Evolutionary conservation across 169 alveolate genomes (phyloP), one percentile per base, ranked within the genome.

Genomic region (Cryptosporidium meleagridis): DNA sequence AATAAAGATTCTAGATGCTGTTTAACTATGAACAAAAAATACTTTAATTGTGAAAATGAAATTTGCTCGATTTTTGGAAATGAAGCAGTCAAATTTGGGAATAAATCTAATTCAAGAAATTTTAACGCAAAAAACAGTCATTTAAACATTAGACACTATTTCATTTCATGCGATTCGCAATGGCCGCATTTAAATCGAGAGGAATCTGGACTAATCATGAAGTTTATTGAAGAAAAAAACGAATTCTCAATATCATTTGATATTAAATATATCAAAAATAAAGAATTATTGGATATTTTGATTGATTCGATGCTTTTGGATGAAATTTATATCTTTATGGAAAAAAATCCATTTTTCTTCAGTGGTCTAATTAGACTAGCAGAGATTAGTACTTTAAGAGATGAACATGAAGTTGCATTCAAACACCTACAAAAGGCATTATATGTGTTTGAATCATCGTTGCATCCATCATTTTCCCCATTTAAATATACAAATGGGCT

Each of bases 131-230:
- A 44, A 41, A 80, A 65, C 58, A 73, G 71, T 16, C 26, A 80
- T 67, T 41, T 80, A 39, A 80, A 80, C 44, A 80, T 80, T 41
- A 80, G 75, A n/a, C 89, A 61, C 26, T 80, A 62, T 67, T 80
- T 80, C 35, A 8, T 39, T 4, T 59, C 51, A 33, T 61, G 80
- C 23, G 51, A 80, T 39, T 44, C 73, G 0, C 48, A 65, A 41
- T 80, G 89, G 89, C 89, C 89, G 0, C 89, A 80, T 65, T 62
- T 80, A 51, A 62, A 45, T 45, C 52, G 89, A 9, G 75, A 80
- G 12, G 89, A 62, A 41, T 80, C 61, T 35, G 89, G 89, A 62
- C 35, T 80, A 29, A 80, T 26, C 8, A 80, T 80, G 89, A 59
- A 80, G 14, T 80, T 23, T 62, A n/a, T 37, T 62, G 89, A 80